Evolutionary conservation across 192 early-diverging fungal species (phyloP).

Genomic region (Funneliformis geosporum): DNA sequence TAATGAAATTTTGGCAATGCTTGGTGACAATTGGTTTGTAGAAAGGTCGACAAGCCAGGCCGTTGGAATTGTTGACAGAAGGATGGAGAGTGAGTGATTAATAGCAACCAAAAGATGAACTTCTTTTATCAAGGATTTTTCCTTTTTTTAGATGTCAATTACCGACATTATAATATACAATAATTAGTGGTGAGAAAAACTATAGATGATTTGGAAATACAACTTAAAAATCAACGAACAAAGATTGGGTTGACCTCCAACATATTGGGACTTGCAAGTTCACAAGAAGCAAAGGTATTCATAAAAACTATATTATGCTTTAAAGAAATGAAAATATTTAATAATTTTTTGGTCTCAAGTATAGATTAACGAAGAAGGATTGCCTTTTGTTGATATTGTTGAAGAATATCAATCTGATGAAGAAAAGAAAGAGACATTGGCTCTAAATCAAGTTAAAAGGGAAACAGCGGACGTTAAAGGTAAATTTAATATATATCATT

Average conservation of each 20-base stretch:
- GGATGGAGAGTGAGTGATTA: constrained; percentile 58
- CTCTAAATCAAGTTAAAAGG: not conserved
- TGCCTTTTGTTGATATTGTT: constrained; percentile 74
- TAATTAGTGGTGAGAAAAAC: not conserved
- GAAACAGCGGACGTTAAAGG: not conserved
- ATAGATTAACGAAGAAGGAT: constrained; percentile 76
- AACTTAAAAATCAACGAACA: constrained; percentile 7
- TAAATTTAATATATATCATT: not conserved
- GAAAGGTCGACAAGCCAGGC: constrained; percentile 80
- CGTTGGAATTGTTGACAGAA: constrained; percentile 65
- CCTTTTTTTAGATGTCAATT: not conserved
- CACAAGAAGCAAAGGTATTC: constrained; percentile 1
- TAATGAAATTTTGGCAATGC: constrained; percentile 84
- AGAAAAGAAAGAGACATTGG: constrained; percentile 36
- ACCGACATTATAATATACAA: not conserved
- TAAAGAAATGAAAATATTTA: not conserved
- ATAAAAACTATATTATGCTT: not conserved
- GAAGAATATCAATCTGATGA: constrained; percentile 58
- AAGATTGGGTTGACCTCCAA: not conserved
- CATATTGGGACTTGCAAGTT: constrained; percentile 11
- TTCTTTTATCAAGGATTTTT: not conserved
- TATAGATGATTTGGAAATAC: constrained; percentile 10
- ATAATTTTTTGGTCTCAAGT: not conserved
- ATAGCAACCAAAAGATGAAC: not conserved
- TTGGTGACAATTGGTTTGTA: constrained; percentile 95